Evolutionary conservation across 140 eudicot genomes (phyloP), one percentile per base, ranked within the genome.

Genomic region (Stevia rebaudiana): DNA sequence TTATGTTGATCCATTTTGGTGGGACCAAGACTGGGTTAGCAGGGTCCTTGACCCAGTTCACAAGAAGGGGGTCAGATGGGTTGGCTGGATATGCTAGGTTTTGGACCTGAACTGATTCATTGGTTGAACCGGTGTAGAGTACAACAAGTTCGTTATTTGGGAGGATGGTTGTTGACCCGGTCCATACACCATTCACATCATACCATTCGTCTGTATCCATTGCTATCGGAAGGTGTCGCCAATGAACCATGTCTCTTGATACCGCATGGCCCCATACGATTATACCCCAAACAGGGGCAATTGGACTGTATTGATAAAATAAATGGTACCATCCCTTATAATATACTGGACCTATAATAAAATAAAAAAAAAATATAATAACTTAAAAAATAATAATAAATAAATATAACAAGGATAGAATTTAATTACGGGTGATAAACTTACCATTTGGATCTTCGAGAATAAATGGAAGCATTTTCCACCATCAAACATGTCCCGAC

Each of bases 231-330:
- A 89, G 91, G 76, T 89, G 92, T 58, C 68, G 74, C 97, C 97
- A 89, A 36, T 77, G 76, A 72, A 89, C 82, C 51, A 89, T 70
- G 76, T 89, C 97, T 67, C 68, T 69, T 16, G 97, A 89, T 9
- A 79, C 84, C 1, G 97, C 88, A 53, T 89, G 97, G 67, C 97
- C 97, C 97, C 97, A 89, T 5, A 79, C 88, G 28, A 89, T 89
- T 73, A 74, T 83, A 47, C 97, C 97, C 97, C 97, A 89, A 0
- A 83, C 70, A 0, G 97, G 77, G 11, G 80, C 95, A 8, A 40
- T 67, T 10, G 89, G 89, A 50, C 89, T 86, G 85, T 89, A 86
- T 68, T 89, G 97, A 74, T 89, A 89, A 79, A 89, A 89, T 30
- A 89, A 75, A 66, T 89, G 97, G 76, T 89, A 89, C 86, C 86